Base-by-base conservation (phyloP, 2,329 filamentous ascomycete genomes). In the Akanthomyces dipterigenus region DNA sequence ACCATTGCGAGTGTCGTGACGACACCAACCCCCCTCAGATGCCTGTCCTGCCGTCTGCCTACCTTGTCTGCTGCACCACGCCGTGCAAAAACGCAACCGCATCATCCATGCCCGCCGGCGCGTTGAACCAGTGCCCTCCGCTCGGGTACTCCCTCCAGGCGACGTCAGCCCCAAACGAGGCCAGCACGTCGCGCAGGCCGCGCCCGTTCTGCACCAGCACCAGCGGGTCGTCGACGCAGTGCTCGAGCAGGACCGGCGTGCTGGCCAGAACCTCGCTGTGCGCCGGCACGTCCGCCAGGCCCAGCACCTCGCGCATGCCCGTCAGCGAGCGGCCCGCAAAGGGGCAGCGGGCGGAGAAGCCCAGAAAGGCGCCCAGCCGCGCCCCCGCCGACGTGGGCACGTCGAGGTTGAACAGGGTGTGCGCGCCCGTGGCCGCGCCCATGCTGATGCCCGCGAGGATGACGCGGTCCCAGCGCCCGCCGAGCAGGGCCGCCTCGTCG, bases 361-460 rank as follows among this genome's bases (percentile, higher is more conserved):
- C 76, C 40, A 80, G 43, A 51, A 77, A 75, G 0, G 72, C 76
- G 3, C 66, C 70, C 1, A 72, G 62, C 3, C 65, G 36, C 6
- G 45, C 46, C 18, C 28, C 60, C 0, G 42, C 60, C 0, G 42
- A 62, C 3, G 46, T 43, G 2, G 69, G 70, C 0, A 72, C 46
- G 2, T 66, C 60, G 8, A 78, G 62, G 49, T 72, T 75, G 42
- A 79, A 68, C 1, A 79, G 64, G 3, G 71, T 68, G 42, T 76
- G 73, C 1, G 72, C 67, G 26, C 71, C 69, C 5, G 77, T 77
- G 0, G 78, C 77, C 2, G 70, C 76, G 22, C 78, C 79, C 70
- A 78, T 76, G 59, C 77, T 78, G 56, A 81, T 78, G 0, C 80
- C 78, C 7, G 75, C 75, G 0, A 81, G 66, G 6, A 81, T 69